Conservation (phyloP, 306 rosid species). For the Chamaecrista fasciculata region DNA sequence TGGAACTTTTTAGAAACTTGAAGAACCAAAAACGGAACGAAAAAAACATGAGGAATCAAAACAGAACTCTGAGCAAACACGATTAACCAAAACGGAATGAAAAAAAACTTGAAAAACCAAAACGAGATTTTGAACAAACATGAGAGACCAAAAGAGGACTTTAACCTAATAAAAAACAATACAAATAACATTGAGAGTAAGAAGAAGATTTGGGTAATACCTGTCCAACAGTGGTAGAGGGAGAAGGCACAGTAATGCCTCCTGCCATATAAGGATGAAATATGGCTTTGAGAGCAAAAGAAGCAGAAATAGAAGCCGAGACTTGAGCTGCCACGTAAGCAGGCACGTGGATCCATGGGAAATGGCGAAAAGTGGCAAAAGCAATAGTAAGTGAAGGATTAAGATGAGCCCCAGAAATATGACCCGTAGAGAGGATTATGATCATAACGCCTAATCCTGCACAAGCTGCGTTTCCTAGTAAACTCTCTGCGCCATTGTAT, state of each 20-base stretch:
- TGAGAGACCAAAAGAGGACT: too few relatives aligned
- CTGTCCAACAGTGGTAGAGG: conserved; percentile 36
- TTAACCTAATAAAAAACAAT: too few relatives aligned
- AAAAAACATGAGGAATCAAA: too few relatives aligned
- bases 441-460: conserved; percentile 88
- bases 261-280: conserved; percentile 76
- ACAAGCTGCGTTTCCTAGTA: conserved; percentile 80
- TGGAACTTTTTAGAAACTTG: too few relatives aligned
- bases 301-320: conserved; percentile 76
- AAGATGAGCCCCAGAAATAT: conserved; percentile 91
- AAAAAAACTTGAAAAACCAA: too few relatives aligned
- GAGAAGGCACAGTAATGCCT: conserved; percentile 78
- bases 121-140: too few relatives aligned
- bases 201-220: too few relatives aligned
- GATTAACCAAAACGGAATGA: too few relatives aligned
- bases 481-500: conserved; percentile 63
- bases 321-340: conserved; percentile 82
- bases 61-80: too few relatives aligned
- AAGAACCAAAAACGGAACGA: too few relatives aligned
- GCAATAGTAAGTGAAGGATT: conserved; percentile 91
- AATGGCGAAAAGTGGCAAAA: conserved; percentile 77
- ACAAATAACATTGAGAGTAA: too few relatives aligned
- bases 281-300: conserved; percentile 70
- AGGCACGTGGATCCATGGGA: conserved; percentile 89
- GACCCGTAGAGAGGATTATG: conserved; percentile 83